Conservation (phyloP, 495 filamentous ascomycete genomes). For the Letharia columbiana region DNA sequence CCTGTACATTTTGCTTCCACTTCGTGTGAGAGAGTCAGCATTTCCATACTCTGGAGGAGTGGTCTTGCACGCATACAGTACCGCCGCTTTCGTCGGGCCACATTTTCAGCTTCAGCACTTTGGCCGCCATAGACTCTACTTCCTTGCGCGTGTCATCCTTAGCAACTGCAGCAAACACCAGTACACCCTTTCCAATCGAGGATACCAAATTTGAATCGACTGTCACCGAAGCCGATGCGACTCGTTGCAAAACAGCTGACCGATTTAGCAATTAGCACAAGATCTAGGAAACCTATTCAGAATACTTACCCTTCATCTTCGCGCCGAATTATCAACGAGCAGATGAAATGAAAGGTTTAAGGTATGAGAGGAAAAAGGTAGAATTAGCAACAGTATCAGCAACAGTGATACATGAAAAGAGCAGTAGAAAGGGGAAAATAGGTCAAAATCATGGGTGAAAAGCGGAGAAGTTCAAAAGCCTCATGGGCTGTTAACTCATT, state of each 20-base stretch:
- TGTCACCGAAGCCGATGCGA: conserved; percentile 94
- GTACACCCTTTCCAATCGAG: conserved; percentile 76
- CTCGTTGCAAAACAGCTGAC: conserved; percentile 85
- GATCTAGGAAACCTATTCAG: background rate
- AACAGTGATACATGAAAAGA: background rate
- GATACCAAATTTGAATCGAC: conserved; percentile 89
- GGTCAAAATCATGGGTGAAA: background rate
- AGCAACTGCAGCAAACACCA: conserved; percentile 86
- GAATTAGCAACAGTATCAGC: background rate
- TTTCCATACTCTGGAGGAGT: background rate
- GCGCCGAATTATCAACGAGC: background rate
- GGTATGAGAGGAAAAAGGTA: background rate
- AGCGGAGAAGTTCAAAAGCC: background rate
- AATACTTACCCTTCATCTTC: conserved; percentile 43
- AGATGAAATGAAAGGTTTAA: background rate
- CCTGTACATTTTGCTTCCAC: conserved; percentile 85
- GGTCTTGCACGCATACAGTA: conserved; percentile 36
- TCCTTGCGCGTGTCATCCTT: conserved; percentile 88
- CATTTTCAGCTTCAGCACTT: conserved; percentile 79
- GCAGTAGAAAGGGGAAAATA: background rate
- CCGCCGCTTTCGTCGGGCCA: conserved; percentile 67
- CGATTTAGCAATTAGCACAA: conserved; percentile 14
- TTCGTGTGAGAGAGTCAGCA: conserved; percentile 31
- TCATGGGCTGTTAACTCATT: background rate
- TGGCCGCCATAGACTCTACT: conserved; percentile 69